phyloP scores from a whole-genome alignment of 805 yeast genomes.

The Zygotorulaspora chibaensis region DNA sequence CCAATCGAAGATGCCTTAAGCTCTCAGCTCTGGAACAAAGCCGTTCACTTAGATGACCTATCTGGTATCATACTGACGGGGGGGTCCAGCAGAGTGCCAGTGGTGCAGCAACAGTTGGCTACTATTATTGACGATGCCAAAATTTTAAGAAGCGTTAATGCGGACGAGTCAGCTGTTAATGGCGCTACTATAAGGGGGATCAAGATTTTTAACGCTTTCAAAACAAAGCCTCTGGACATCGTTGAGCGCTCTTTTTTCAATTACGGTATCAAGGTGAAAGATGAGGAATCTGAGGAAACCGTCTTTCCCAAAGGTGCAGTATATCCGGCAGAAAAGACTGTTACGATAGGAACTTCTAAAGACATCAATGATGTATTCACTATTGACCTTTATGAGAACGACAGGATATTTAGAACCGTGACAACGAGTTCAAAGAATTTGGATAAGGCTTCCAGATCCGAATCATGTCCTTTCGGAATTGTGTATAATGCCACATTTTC shows the following conservation, averaged over 20 bases:
- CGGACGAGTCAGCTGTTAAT: constrained; percentile 90
- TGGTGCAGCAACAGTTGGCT: constrained; percentile 61
- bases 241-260: constrained; percentile 51
- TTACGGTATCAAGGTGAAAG: constrained; percentile 39
- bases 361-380: constrained; percentile 31
- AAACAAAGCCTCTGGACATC: constrained; percentile 52
- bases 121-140: constrained; percentile 54
- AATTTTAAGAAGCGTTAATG: constrained; percentile 80
- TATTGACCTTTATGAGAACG: constrained; percentile 34
- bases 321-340: constrained; percentile 32
- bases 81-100: constrained; percentile 88
- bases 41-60: constrained; percentile 37
- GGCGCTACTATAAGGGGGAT: constrained; percentile 88
- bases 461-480: constrained; percentile 40
- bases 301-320: constrained; percentile 48
- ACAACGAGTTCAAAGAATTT: constrained; percentile 10
- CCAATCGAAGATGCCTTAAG: constrained; percentile 55
- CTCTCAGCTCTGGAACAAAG: constrained; percentile 30
- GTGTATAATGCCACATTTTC: constrained; percentile 41
- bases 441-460: constrained; percentile 35
- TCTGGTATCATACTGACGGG: constrained; percentile 77
- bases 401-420: constrained; percentile 16
- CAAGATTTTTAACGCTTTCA: constrained; percentile 61
- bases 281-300: constrained; percentile 27
- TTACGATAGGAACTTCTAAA: constrained; percentile 36